phyloP scores from a whole-genome alignment of 2,329 filamentous ascomycete species.

The Pseudogymnoascus sp. region DNA sequence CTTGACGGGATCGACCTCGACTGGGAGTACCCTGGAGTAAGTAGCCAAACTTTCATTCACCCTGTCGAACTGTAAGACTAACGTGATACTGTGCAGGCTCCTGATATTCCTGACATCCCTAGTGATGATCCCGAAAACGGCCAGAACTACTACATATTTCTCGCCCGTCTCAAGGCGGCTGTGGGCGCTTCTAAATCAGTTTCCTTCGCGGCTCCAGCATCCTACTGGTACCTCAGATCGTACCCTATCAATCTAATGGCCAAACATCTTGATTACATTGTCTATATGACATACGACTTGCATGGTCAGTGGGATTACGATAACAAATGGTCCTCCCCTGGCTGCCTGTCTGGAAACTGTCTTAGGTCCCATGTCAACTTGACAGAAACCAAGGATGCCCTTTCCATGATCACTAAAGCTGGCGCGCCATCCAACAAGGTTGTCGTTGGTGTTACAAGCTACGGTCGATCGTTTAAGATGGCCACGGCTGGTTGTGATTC shows the following conservation, averaged over 20 bases:
- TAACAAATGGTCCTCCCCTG: constrained; percentile 13
- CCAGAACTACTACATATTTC: too few species aligned
- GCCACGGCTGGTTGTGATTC: constrained; percentile 23
- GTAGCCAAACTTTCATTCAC: not conserved
- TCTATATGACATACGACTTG: constrained; percentile 26
- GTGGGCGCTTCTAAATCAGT: constrained; percentile 17
- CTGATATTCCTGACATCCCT: too few species aligned
- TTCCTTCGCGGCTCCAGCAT: constrained; percentile 26
- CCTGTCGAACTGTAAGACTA: too few species aligned
- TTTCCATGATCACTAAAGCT: constrained; percentile 35
- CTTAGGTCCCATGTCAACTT: constrained; percentile 32
- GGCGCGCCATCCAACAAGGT: constrained; percentile 26
- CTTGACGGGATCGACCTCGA: constrained; percentile 32
- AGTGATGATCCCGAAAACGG: too few species aligned
- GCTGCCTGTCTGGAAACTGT: constrained; percentile 29
- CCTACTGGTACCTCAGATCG: constrained; percentile 29
- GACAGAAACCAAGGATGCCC: constrained; percentile 29
- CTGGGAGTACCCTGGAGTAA: constrained; percentile 35
- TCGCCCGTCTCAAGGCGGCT: too few species aligned
- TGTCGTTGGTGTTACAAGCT: constrained; percentile 29
- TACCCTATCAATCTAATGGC: constrained; percentile 18
- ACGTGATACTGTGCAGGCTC: too few species aligned
- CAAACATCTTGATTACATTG: constrained; percentile 20
- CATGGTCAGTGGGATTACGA: constrained; percentile 36
- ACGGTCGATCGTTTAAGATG: constrained; percentile 33